A percentile compares a stretch with the other conserved stretches of the same genome.
These are phyloP conservation scores for Stylosanthes scabra DNA, from an alignment of 331 rosid genomes.

Conservation along the genomic window DNA sequence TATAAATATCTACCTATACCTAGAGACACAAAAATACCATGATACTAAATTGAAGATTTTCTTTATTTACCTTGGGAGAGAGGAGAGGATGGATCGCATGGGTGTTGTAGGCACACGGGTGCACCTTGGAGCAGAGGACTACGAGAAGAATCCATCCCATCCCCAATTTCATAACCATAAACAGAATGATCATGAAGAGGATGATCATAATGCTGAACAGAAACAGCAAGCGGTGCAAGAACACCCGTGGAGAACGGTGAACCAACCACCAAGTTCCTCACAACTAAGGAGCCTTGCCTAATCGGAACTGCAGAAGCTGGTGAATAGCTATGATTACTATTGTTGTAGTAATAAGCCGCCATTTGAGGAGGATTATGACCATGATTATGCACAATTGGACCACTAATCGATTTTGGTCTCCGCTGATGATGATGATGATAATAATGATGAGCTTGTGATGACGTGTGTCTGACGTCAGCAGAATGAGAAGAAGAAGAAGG, in stretches of 20 bases:
- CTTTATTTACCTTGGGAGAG: slow-evolving; percentile 59
- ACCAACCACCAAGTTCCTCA: slow-evolving; percentile 49
- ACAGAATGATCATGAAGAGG: slow-evolving; percentile 40
- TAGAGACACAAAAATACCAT: too few relatives aligned
- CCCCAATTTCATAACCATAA: too few relatives aligned
- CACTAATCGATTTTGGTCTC: slow-evolving; percentile 81
- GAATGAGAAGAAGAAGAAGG: slow-evolving; percentile 46
- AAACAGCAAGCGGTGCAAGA: slow-evolving; percentile 65
- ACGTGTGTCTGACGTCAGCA: slow-evolving; percentile 47
- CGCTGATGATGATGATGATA: too few relatives aligned
- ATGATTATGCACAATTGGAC: slow-evolving; percentile 67
- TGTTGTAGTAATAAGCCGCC: slow-evolving; percentile 50
- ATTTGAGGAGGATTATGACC: slow-evolving; percentile 43
- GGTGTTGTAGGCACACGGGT: slow-evolving; percentile 52
- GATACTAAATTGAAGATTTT: too few relatives aligned
- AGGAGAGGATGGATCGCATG: slow-evolving; percentile 50
- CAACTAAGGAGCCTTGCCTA: slow-evolving; percentile 53
- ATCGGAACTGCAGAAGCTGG: slow-evolving; percentile 50
- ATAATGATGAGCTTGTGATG: too few relatives aligned
- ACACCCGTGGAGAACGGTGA: slow-evolving; percentile 84
- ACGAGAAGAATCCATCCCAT: slow-evolving; percentile 44
- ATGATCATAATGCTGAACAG: slow-evolving; percentile 44
- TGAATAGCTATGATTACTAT: slow-evolving; percentile 30
- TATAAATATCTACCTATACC: too few relatives aligned
- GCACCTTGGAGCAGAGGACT: slow-evolving; percentile 33